These are phyloP conservation scores for Guadua angustifolia DNA, from an alignment of 176 grass and related monocot species.

Conservation along the genomic window DNA sequence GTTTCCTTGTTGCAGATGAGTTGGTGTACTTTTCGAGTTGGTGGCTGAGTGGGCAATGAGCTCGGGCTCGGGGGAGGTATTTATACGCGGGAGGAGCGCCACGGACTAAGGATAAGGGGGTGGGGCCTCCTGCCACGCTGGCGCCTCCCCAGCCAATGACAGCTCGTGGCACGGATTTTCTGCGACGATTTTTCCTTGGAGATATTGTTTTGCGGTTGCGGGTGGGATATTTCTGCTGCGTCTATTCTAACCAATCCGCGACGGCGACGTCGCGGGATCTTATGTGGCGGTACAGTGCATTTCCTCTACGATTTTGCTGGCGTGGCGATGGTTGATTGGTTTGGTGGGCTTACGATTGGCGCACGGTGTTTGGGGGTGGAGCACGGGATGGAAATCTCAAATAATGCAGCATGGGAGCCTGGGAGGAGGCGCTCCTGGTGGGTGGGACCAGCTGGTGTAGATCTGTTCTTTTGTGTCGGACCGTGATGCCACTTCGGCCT, in stretches of 20 bases:
- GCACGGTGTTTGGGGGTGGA: not conserved
- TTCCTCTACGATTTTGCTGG: fast-evolving
- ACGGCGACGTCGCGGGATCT: slow-evolving; percentile 14
- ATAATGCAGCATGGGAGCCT: slow-evolving; percentile 59
- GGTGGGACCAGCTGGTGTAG: not conserved
- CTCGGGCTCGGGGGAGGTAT: slow-evolving; percentile 34
- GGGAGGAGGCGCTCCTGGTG: not conserved
- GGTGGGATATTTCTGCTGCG: slow-evolving; percentile 28
- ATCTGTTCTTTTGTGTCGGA: slow-evolving; percentile 51
- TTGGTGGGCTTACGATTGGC: not conserved
- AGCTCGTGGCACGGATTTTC: slow-evolving; percentile 62
- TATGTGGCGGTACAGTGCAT: fast-evolving
- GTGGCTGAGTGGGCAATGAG: slow-evolving; percentile 2
- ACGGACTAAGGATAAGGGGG: slow-evolving; percentile 46
- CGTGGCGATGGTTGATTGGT: not conserved
- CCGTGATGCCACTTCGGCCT: not conserved
- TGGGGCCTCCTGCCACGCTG: slow-evolving; percentile 29
- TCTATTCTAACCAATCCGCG: not conserved
- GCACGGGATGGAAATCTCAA: slow-evolving; percentile 8
- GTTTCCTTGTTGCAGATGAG: not conserved
- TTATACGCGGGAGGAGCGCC: slow-evolving; percentile 65
- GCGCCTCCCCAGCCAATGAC: slow-evolving; percentile 57
- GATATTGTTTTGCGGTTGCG: slow-evolving; percentile 24
- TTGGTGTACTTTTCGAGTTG: slow-evolving; percentile 17
- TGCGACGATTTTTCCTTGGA: slow-evolving; percentile 48